Conservation (phyloP, 306 rosid species). For the Fragaria vesca region DNA sequence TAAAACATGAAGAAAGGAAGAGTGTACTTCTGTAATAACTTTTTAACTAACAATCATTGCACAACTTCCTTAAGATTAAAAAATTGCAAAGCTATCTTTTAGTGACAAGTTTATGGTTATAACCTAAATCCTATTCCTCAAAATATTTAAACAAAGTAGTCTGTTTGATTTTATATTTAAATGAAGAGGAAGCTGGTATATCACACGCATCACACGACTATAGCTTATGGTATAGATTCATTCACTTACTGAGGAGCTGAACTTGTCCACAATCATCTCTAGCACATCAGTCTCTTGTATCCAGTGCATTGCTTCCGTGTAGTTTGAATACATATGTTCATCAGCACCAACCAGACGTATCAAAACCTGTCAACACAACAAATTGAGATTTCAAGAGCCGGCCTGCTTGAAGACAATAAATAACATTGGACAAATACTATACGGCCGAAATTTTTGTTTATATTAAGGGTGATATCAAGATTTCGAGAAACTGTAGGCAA, state of each 20-base stretch:
- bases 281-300: conserved; percentile 82
- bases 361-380: conserved; percentile 61
- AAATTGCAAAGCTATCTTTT: not conserved
- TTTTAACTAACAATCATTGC: not conserved
- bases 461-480: not conserved
- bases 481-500: not conserved
- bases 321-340: conserved; percentile 84
- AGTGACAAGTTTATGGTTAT: not conserved
- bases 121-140: not conserved
- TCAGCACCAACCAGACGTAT: conserved; percentile 96
- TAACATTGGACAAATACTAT: conserved; percentile 6
- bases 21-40: not conserved
- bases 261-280: conserved; percentile 97
- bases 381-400: conserved; percentile 16
- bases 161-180: not conserved
- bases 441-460: not conserved
- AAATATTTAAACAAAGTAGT: not conserved
- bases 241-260: conserved; percentile 86
- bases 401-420: not conserved
- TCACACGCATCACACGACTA: not conserved
- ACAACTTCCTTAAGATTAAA: not conserved
- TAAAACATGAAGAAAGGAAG: not conserved
- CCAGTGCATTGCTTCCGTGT: conserved; percentile 87
- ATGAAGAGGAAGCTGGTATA: not conserved
- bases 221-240: conserved; percentile 1